phyloP scores from a whole-genome alignment of 345 rosid species.

The Pistacia vera region DNA sequence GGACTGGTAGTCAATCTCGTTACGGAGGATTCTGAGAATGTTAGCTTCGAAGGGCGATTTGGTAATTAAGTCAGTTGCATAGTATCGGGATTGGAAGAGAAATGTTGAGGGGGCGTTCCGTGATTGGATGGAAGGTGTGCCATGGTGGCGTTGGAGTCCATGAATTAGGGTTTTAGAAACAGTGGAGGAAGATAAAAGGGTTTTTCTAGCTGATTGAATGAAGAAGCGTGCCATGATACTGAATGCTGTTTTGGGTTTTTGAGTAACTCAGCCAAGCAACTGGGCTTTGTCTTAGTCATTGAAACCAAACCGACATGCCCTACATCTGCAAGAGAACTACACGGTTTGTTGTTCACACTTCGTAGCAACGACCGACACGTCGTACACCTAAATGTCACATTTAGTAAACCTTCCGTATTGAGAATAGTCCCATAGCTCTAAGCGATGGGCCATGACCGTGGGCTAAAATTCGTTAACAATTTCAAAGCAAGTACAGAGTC shows the following conservation, averaged over 20 bases:
- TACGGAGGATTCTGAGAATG: slow-evolving; percentile 63
- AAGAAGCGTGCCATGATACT: slow-evolving; percentile 32
- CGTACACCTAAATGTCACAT: no score
- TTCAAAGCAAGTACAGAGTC: no score
- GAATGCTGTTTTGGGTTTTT: neutral
- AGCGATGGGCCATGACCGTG: no score
- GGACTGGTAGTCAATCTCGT: slow-evolving; percentile 59
- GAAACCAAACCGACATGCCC: neutral
- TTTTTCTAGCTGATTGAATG: slow-evolving; percentile 22
- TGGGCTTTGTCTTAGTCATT: neutral
- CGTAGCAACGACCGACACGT: no score
- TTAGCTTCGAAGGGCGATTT: slow-evolving; percentile 58
- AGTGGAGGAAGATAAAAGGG: slow-evolving; percentile 12
- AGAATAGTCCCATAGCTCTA: no score
- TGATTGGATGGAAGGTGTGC: neutral
- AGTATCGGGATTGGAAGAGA: slow-evolving; percentile 24
- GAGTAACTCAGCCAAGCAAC: neutral
- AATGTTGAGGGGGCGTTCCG: slow-evolving; percentile 19
- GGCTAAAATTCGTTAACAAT: no score
- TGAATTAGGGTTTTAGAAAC: slow-evolving; percentile 24
- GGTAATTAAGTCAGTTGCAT: slow-evolving; percentile 21
- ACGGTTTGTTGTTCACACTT: no score
- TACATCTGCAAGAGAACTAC: neutral
- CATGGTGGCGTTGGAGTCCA: slow-evolving; percentile 7
- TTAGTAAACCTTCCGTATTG: no score